Evolutionary conservation across 495 filamentous ascomycete genomes (phyloP).

Genomic region (Bryoglossum gracile): DNA sequence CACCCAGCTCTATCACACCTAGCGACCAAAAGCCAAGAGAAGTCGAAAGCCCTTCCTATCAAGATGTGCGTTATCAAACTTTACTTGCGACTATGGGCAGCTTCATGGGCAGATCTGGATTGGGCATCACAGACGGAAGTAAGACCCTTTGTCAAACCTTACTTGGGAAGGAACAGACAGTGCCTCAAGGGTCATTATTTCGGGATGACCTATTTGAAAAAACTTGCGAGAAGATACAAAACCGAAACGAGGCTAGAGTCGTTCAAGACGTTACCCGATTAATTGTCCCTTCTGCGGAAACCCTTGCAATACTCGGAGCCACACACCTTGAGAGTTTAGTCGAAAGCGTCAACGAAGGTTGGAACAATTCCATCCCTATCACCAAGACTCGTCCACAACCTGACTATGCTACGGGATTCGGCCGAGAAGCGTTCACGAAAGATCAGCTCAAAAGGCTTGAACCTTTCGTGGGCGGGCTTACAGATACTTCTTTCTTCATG

Average conservation of each 20-base stretch:
- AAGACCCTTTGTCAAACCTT: conserved; percentile 24
- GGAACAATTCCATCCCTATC: conserved; percentile 32
- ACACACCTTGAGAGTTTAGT: conserved; percentile 27
- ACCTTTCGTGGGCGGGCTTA: conserved; percentile 31
- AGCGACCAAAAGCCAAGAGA: background rate
- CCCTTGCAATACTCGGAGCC: conserved; percentile 24
- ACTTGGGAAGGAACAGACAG: conserved; percentile 24
- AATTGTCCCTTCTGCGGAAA: conserved; percentile 34
- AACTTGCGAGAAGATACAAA: conserved; percentile 26
- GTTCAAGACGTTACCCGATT: conserved; percentile 33
- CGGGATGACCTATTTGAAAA: conserved; percentile 27
- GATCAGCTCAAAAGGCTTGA: conserved; percentile 34
- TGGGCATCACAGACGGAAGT: conserved; percentile 26
- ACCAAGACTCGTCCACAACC: conserved; percentile 32
- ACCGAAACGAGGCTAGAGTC: conserved; percentile 33
- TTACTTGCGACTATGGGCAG: conserved; percentile 1
- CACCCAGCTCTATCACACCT: background rate
- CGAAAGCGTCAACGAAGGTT: conserved; percentile 38
- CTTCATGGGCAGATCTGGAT: conserved; percentile 18
- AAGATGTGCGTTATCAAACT: background rate
- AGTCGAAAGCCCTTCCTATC: background rate
- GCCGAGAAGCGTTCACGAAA: conserved; percentile 32
- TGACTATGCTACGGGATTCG: conserved; percentile 37
- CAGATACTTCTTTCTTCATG: conserved; percentile 24
- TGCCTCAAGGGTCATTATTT: conserved; percentile 33